phyloP scores from a whole-genome alignment of 2,329 filamentous ascomycete genomes.

The Ilyonectria sp. region DNA sequence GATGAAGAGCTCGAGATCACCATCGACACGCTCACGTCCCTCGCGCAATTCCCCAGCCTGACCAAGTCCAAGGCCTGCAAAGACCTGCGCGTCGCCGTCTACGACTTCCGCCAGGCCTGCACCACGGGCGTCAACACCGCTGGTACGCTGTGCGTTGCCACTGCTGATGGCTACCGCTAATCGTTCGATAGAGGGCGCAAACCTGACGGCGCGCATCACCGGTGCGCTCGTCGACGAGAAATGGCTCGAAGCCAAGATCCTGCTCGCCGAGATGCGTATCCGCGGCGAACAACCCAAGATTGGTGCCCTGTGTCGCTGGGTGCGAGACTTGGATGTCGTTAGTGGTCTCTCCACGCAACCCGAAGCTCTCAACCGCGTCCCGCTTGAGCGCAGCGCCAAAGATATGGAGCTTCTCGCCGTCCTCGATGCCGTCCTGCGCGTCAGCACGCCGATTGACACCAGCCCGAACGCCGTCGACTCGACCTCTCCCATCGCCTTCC shows the following conservation, averaged over 20 bases:
- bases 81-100: conserved; percentile 76
- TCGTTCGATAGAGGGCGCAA: conserved; percentile 64
- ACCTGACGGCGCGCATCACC: conserved; percentile 77
- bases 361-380: conserved; percentile 43
- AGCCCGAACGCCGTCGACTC: conserved; percentile 54
- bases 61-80: conserved; percentile 80
- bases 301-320: conserved; percentile 80
- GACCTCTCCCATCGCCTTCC: conserved; percentile 68
- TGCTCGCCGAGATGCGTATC: conserved; percentile 80
- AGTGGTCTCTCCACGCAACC: conserved; percentile 74
- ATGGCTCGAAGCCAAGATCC: conserved; percentile 75
- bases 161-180: conserved; percentile 5
- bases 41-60: conserved; percentile 71
- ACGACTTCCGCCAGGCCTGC: conserved; percentile 78
- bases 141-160: conserved; percentile 51
- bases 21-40: conserved; percentile 73
- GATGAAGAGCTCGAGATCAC: conserved; percentile 78
- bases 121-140: conserved; percentile 75
- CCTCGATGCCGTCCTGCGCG: conserved; percentile 75
- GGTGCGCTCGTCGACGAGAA: conserved; percentile 76
- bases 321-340: conserved; percentile 78
- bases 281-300: conserved; percentile 76
- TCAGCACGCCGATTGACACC: conserved; percentile 73
- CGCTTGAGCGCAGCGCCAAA: conserved; percentile 56
- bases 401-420: conserved; percentile 72